Evolutionary conservation across 192 early-diverging fungal species (phyloP).

Genomic region (Geranomyces michiganensis): DNA sequence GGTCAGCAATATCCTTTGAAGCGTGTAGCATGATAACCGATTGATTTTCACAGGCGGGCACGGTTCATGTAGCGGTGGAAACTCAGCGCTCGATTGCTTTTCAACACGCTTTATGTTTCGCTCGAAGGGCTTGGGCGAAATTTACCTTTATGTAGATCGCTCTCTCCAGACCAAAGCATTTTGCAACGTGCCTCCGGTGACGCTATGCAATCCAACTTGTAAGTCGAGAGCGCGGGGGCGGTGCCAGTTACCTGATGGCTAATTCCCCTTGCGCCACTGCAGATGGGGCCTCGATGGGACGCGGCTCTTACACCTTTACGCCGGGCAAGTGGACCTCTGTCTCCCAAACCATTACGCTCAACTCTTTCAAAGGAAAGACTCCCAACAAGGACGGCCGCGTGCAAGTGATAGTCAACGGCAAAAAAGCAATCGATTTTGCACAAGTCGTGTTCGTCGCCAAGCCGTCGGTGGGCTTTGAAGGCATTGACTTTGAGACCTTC

Average conservation of each 20-base stretch:
- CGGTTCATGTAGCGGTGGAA: slow-evolving; percentile 52
- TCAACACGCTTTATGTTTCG: slow-evolving; percentile 63
- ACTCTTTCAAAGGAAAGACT: slow-evolving; percentile 26
- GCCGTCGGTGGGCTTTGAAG: slow-evolving; percentile 30
- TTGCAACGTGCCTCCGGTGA: slow-evolving; percentile 42
- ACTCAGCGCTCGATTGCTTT: slow-evolving; percentile 57
- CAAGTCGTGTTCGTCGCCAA: slow-evolving; percentile 17
- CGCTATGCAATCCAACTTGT: slow-evolving; percentile 52
- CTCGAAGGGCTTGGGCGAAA: slow-evolving; percentile 50
- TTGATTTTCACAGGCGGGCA: slow-evolving; percentile 34
- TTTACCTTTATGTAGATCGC: slow-evolving; percentile 51
- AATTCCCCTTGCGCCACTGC: neutral
- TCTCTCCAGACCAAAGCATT: slow-evolving; percentile 15
- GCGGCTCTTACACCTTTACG: slow-evolving; percentile 51
- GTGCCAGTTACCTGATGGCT: no score
- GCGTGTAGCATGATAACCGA: neutral
- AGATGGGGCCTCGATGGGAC: slow-evolving; percentile 54
- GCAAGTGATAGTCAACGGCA: slow-evolving; percentile 29
- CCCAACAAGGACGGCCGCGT: slow-evolving; percentile 34
- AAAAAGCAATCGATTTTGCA: slow-evolving; percentile 28
- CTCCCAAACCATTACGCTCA: slow-evolving; percentile 46
- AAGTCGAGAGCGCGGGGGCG: neutral
- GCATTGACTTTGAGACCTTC: slow-evolving; percentile 51
- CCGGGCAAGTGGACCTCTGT: slow-evolving; percentile 52
- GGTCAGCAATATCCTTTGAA: neutral